Evolutionary conservation across 371 early-diverging fungal species (phyloP).

Genomic region (Quaeritorhiza haematococci): DNA sequence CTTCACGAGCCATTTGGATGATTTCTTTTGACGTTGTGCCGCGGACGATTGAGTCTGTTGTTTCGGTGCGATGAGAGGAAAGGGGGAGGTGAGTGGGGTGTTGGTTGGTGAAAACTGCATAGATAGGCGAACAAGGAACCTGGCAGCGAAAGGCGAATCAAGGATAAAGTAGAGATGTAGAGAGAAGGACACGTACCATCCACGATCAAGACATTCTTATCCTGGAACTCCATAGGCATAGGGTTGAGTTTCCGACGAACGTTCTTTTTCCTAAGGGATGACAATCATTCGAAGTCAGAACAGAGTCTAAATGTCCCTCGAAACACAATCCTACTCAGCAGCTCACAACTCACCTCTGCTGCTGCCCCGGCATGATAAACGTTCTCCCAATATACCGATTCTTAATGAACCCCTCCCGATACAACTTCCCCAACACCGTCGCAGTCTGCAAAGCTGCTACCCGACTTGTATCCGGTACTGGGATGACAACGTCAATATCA

Average conservation of each 20-base stretch:
- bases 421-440: conserved; percentile 74
- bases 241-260: conserved; percentile 97
- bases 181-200: conserved; percentile 61
- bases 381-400: conserved; percentile 97
- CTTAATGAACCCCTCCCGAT: conserved; percentile 97
- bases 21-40: conserved; percentile 97
- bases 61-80: not conserved
- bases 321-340: not conserved
- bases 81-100: too few relatives aligned
- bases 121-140: too few relatives aligned
- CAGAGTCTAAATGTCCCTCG: conserved; percentile 8
- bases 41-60: conserved; percentile 88
- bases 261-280: conserved; percentile 60
- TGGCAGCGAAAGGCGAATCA: not conserved
- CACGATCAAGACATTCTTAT: conserved; percentile 91
- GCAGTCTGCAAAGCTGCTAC: conserved; percentile 89
- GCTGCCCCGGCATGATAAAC: conserved; percentile 98
- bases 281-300: conserved; percentile 15
- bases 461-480: conserved; percentile 94
- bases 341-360: conserved; percentile 33
- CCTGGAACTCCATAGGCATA: conserved; percentile 92
- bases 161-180: not conserved
- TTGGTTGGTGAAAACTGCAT: too few relatives aligned
- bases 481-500: conserved; percentile 96
- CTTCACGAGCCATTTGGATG: conserved; percentile 95